Evolutionary conservation across 1,284 basidiomycete species (phyloP), one percentile per base, ranked within the genome.

Genomic region (Vanrija sp.): DNA sequence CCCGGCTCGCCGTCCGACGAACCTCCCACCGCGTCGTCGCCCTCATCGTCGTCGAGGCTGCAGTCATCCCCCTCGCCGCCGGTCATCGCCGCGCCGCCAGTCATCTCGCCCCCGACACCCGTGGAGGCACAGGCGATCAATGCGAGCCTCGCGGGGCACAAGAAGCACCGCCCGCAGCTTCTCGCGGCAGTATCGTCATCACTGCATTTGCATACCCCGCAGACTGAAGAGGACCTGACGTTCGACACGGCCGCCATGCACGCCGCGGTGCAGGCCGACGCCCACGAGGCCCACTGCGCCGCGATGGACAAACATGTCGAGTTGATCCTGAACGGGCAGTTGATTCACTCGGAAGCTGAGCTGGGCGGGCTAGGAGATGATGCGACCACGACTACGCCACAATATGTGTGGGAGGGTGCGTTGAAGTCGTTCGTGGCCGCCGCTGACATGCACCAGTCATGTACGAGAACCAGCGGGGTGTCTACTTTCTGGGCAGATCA

Each of bases 351-450:
- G 5, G 49, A 51, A 23, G 52, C 25, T 0, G 49, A 54, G 43
- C 38, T 57, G 5, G 49, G 49, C 3, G 43, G 39, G 9, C 16
- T 34, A 14, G 34, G 34, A 8, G 34, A 34, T 34, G 9, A 14
- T 1, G 2, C 5, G 12, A 5, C 16, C 46, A 14, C 25, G 40
- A 10, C 46, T 42, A 10, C 46, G 38, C 1, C 39, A 43, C 23
- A 51, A 49, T 90, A 91, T 46, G 71, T 74, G 63, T 93, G 90
- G 90, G 83, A 82, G 64, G 74, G 88, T 89, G 68, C 66, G 86
- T 80, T 6, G 7, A 21, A 16, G 34, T n/a, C 45, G 14, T 19
- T 43, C 14, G 28, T 19, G 15, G n/a, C n/a, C 19, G 38, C 16
- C 1, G 38, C 52, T 57, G 40, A 52, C 51, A 15, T 16, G 3